Conservation (phyloP, 345 rosid genomes). For the Brassica nigra region DNA sequence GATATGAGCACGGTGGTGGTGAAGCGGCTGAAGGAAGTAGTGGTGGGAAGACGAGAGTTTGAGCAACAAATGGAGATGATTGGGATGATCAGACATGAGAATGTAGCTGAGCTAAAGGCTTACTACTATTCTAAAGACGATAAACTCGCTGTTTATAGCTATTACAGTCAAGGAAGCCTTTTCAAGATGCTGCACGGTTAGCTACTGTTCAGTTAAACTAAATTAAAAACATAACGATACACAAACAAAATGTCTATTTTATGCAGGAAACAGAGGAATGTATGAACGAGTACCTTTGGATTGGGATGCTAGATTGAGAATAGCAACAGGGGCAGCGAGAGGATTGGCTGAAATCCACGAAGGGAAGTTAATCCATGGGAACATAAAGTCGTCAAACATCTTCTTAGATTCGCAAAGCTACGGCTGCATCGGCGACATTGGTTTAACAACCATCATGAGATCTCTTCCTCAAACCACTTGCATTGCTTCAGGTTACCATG, state of each 20-base stretch:
- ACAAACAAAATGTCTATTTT: background rate
- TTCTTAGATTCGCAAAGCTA: slow-evolving; percentile 59
- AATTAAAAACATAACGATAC: background rate
- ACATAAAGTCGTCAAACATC: slow-evolving; percentile 80
- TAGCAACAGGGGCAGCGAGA: slow-evolving; percentile 75
- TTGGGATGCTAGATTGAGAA: slow-evolving; percentile 72
- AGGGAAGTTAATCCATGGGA: slow-evolving; percentile 74
- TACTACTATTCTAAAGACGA: slow-evolving; percentile 91
- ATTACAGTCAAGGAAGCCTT: slow-evolving; percentile 66
- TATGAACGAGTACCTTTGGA: slow-evolving; percentile 50
- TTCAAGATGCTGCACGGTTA: slow-evolving; percentile 76
- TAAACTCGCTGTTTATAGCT: slow-evolving; percentile 84
- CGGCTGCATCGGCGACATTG: slow-evolving; percentile 73
- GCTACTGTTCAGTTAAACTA: slow-evolving; percentile 9
- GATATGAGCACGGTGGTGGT: slow-evolving; percentile 68
- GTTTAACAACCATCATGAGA: slow-evolving; percentile 65
- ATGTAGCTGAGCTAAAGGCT: slow-evolving; percentile 83
- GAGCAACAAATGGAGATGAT: slow-evolving; percentile 92
- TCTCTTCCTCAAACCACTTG: slow-evolving; percentile 60
- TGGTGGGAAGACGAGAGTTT: slow-evolving; percentile 77
- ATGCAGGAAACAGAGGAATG: slow-evolving; percentile 50
- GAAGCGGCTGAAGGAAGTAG: slow-evolving; percentile 84
- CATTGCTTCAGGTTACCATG: slow-evolving; percentile 76
- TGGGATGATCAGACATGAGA: slow-evolving; percentile 73
- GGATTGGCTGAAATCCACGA: slow-evolving; percentile 69